Percentiles rank a stretch among this genome's conserved stretches.
phyloP scores from a whole-genome alignment of 2,329 filamentous ascomycete species.

The Pestalotiopsis sp. region DNA sequence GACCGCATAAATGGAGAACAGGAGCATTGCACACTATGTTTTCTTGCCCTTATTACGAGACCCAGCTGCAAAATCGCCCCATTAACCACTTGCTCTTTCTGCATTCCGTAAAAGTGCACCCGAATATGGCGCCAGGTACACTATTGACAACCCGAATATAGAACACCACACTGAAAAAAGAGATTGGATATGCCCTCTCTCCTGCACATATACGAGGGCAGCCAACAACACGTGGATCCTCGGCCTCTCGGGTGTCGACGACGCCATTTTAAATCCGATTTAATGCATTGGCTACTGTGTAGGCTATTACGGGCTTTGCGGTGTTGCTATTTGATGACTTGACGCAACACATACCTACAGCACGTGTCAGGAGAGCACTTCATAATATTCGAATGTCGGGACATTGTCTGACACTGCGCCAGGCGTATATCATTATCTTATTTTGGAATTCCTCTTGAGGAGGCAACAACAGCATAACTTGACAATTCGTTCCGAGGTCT shows the following conservation, averaged over 20 bases:
- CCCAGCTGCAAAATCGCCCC: conserved; percentile 2
- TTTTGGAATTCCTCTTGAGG: neutral
- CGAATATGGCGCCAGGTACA: neutral
- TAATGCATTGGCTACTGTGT: neutral
- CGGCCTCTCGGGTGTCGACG: neutral
- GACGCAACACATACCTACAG: neutral
- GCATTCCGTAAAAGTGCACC: neutral
- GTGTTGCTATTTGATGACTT: neutral
- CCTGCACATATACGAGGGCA: neutral
- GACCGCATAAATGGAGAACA: neutral
- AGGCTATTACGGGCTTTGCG: neutral
- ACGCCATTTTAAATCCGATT: neutral
- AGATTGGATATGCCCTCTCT: neutral
- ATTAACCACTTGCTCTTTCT: neutral
- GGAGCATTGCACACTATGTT: conserved; percentile 1
- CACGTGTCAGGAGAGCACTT: neutral
- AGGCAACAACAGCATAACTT: neutral
- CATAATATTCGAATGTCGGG: neutral
- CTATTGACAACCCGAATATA: neutral
- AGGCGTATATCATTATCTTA: neutral
- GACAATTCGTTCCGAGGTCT: neutral
- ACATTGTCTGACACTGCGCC: neutral
- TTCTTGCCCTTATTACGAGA: neutral
- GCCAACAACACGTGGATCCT: neutral
- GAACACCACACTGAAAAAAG: neutral